A percentile compares a stretch with the other conserved stretches of the same genome.
phyloP scores from a whole-genome alignment of 805 yeast genomes.

The Barnettozyma vustinii region DNA sequence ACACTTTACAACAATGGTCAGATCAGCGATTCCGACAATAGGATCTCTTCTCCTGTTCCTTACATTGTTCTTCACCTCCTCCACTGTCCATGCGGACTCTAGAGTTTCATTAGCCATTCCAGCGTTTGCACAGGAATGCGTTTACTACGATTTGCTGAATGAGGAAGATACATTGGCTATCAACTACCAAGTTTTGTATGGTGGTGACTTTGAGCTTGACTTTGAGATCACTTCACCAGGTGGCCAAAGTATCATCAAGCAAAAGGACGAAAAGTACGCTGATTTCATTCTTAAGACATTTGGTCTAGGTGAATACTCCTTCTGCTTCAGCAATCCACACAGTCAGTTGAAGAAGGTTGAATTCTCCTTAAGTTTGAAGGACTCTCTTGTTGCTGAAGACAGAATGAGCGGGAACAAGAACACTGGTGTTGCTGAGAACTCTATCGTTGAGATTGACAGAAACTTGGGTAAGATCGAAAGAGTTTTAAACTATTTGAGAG shows the following conservation, averaged over 20 bases:
- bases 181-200: constrained; percentile 47
- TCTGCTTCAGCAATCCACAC: constrained; percentile 61
- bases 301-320: constrained; percentile 55
- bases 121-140: constrained; percentile 39
- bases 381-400: constrained; percentile 27
- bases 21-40: not conserved
- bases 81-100: constrained; percentile 14
- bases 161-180: constrained; percentile 37
- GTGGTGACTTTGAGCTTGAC: constrained; percentile 65
- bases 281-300: constrained; percentile 56
- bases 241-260: constrained; percentile 42
- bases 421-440: constrained; percentile 47
- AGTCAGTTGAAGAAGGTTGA: constrained; percentile 62
- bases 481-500: constrained; percentile 80
- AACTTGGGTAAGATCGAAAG: constrained; percentile 53
- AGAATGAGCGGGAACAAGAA: constrained; percentile 36
- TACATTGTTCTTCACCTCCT: not conserved
- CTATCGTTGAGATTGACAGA: constrained; percentile 52
- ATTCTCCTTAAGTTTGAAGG: constrained; percentile 50
- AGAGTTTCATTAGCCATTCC: constrained; percentile 23
- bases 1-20: not conserved
- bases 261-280: constrained; percentile 56
- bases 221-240: constrained; percentile 53
- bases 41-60: not conserved
- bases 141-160: constrained; percentile 31